Evolutionary conservation across 2,329 filamentous ascomycete species (phyloP), one percentile per base, ranked within the genome.

Genomic region (Boeremia lycopersici): DNA sequence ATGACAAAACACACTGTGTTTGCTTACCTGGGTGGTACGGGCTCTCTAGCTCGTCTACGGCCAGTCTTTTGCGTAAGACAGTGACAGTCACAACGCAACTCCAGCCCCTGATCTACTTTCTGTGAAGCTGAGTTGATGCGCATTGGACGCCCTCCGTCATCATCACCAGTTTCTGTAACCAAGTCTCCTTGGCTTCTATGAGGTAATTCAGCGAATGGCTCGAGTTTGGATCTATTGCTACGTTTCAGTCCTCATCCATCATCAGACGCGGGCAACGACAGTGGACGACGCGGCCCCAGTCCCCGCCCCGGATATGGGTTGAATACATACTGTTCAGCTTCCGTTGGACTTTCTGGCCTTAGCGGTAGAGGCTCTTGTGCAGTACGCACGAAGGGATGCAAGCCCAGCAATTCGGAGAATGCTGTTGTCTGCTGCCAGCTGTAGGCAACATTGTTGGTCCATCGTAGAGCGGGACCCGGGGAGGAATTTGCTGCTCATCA

Each of bases 241-340:
- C 11, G 23, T 6, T 6, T 3, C 11, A 31, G n/a, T 2, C 5
- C n/a, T 2, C 29, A 6, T 15, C n/a, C 15, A 30, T 8, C 28
- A 13, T 17, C 6, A 31, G 13, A 5, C 6, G n/a, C 9, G 7
- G 19, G 6, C 38, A 28, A 34, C n/a, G 28, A 17, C 9, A 39
- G 39, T 13, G 52, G 52, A 17, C 41, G 46, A n/a, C 45, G 52
- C 13, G 29, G 40, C 6, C 41, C 40, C 25, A 28, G 31, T 8
- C 41, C 17, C 5, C 23, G 46, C 12, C 17, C 26, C 4, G 51
- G 51, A 34, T 48, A 13, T 12, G 26, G 38, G 28, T 53, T 48
- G 41, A 55, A 55, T 9, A 40, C 40, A 25, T 28, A 41, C 13
- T 13, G 45, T 15, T 44, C 45, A 34, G 7, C 28, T 26, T 26